Evolutionary conservation across 495 filamentous ascomycete genomes (phyloP), one percentile per base, ranked within the genome.

Genomic region (Opeltia flavorubescens): DNA sequence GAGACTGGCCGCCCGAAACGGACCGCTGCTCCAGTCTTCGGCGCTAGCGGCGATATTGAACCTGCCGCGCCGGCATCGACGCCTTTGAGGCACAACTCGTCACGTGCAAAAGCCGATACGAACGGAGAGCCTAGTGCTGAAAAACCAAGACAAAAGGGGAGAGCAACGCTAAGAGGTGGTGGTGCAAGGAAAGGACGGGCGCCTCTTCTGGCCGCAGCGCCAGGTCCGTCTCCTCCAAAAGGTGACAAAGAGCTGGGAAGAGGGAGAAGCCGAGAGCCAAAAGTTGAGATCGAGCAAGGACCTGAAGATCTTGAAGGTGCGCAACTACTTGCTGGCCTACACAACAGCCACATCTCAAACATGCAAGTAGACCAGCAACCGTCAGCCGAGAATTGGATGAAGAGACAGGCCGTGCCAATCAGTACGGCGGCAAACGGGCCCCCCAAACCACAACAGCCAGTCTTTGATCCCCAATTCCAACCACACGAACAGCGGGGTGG

Each of bases 21-120:
- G 43, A 78, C 78, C 41, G 82, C 82, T 17, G 82, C 82, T 1
- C 82, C 82, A 5, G 77, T 71, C 0, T 86, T 86, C 63, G 82
- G 81, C 18, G 74, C 77, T 28, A 70, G 66, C 11, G 64, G 65
- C 13, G 76, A 78, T 36, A 66, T 66, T 18, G 82, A 86, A 46
- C 55, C 66, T 18, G 70, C 71, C 42, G 72, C 56, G 55, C 36
- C 50, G 38, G 44, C 52, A 54, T 39, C 53, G 27, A 57, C 48
- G 50, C 61, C 50, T 5, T 44, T 51, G 7, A 44, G 72, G 25
- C 73, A 79, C 46, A 67, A 74, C 24, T 72, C 66, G 1, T 66
- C 66, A 40, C 50, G 61, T 34, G 53, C 53, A 15, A 70, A 68
- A 41, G 49, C 34, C n/a, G 66, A 47, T 5, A 20, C 38, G 4